phyloP scores from a whole-genome alignment of 2,329 filamentous ascomycete genomes.

The Alternaria brassicicola region DNA sequence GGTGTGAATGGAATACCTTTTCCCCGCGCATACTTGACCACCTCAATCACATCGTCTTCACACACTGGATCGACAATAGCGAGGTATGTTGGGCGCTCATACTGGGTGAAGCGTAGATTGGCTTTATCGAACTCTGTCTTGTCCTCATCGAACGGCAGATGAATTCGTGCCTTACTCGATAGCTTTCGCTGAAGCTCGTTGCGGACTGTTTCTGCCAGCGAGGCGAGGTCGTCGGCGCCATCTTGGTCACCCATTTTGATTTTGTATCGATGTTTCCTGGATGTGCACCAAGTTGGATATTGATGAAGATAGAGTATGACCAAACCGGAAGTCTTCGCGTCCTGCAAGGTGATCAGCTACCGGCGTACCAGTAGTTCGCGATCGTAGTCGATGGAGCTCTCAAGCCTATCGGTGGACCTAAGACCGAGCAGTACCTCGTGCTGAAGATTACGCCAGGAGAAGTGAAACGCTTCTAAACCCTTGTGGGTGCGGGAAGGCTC shows the following conservation, averaged over 20 bases:
- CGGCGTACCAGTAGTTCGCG: neutral
- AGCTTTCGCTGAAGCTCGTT: slow-evolving; percentile 6
- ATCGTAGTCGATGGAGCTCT: neutral
- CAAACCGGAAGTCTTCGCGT: neutral
- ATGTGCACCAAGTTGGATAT: neutral
- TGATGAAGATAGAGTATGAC: neutral
- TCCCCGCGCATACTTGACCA: slow-evolving; percentile 7
- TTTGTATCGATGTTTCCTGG: neutral
- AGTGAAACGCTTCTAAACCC: neutral
- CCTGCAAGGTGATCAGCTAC: neutral
- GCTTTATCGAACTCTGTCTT: slow-evolving; percentile 1
- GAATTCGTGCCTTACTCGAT: neutral
- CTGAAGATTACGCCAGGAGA: neutral
- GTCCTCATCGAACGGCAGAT: slow-evolving; percentile 2
- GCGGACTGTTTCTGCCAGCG: slow-evolving; percentile 1
- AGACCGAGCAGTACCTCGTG: neutral
- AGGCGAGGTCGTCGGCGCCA: neutral
- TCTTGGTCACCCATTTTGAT: neutral
- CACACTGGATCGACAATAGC: slow-evolving; percentile 5
- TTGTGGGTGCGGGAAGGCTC: neutral
- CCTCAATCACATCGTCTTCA: slow-evolving; percentile 1
- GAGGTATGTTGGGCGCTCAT: slow-evolving; percentile 9
- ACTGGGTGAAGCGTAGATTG: slow-evolving; percentile 12
- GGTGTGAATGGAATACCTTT: slow-evolving; percentile 11
- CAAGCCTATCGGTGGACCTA: neutral